Conservation (phyloP, 2,329 filamentous ascomycete species). For the Cladobotryum protrusum region DNA sequence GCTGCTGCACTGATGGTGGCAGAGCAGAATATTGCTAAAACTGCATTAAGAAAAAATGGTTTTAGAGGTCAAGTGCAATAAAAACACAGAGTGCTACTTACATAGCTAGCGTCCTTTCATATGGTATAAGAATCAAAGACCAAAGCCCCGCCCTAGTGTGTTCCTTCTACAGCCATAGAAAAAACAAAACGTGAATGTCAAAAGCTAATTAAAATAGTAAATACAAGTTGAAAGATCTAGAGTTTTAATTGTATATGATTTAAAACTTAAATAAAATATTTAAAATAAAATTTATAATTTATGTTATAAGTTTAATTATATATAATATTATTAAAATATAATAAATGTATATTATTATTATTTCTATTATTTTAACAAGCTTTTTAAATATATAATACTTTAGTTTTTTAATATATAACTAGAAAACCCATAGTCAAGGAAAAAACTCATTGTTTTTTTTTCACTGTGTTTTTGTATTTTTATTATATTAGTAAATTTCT, state of each 20-base stretch:
- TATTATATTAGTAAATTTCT: neutral
- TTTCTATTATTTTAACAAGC: constrained; percentile 1
- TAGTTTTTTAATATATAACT: neutral
- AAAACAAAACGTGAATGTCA: neutral
- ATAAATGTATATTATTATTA: neutral
- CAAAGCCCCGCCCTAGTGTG: too few relatives aligned
- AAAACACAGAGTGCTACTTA: too few relatives aligned
- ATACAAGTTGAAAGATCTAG: too few relatives aligned
- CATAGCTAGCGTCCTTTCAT: too few relatives aligned
- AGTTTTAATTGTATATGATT: neutral
- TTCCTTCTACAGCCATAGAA: too few relatives aligned
- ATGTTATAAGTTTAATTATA: neutral
- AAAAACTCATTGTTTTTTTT: neutral
- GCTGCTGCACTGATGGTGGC: too few relatives aligned
- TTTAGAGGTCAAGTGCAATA: too few relatives aligned
- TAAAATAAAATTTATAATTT: neutral
- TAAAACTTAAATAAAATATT: neutral
- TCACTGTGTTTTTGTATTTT: neutral
- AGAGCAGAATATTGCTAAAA: too few relatives aligned
- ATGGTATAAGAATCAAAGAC: too few relatives aligned
- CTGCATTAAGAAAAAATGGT: too few relatives aligned
- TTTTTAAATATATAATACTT: neutral
- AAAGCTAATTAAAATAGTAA: neutral
- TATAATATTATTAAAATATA: constrained; percentile 1
- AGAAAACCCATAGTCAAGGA: too few relatives aligned